Base-by-base conservation (phyloP, 139 green algal genomes). In the Chlamydomonas schloesseri region DNA sequence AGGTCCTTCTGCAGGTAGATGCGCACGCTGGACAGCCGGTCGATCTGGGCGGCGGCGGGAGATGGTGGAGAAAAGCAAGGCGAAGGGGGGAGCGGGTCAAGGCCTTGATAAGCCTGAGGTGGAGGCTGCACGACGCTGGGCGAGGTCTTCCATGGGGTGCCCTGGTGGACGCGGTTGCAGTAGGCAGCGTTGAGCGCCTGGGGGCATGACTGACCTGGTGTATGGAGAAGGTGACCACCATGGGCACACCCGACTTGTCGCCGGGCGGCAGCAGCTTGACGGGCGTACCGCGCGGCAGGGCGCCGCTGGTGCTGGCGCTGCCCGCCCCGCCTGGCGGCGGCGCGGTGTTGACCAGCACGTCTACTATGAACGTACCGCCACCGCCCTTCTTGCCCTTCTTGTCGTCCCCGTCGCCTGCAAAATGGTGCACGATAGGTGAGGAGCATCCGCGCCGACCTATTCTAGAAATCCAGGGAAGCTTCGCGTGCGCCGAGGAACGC, bases 1-100 rank as follows among this genome's bases (percentile, higher is more conserved):
- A 98, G 88, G 88, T 97, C 95, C 57, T 94, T 94, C 9, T 92
- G 84, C 21, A 95, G 81, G 75, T 95, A 92, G 26, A 98, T 88
- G 67, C 96, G 89, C 81, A 97, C 86, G 29, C 80, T 88, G 81
- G 80, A 93, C 20, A 98, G 81, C 15, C 60, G 34, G 37, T 93
- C 91, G 46, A 98, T 23, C 84, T 93, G 81, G 21, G 81, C 23
- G 28, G 47, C 37, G 65, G 37, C 18, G 64, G 5, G 60, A 13
- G 42, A 5, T 8, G 42, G 42, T 50, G 42, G 42, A 8, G 42
- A 13, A 50, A 50, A 8, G n/a, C n/a, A 50, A 8, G 42, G 42
- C 42, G 42, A 8, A 8, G 6, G 42, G 42, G 42, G 42, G 42
- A 5, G 42, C n/a, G n/a, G n/a, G n/a, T n/a, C n/a, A n/a, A n/a